Base-by-base conservation (phyloP, 169 alveolate species). In the Plasmodium gonderi region DNA sequence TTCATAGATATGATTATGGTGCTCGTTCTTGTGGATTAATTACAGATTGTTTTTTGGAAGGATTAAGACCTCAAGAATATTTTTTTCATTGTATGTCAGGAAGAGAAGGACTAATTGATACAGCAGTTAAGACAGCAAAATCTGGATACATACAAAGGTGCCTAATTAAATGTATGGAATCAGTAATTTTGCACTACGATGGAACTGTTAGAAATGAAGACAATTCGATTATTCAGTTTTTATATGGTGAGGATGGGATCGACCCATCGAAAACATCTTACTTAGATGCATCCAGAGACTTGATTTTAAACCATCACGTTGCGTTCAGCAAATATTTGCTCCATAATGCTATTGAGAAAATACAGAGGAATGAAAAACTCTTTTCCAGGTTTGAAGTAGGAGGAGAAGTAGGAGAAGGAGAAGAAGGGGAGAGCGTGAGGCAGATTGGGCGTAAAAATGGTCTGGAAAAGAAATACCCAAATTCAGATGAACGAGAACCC, bases 11-110 rank as follows among this genome's bases (percentile, higher is more conserved):
- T 79, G 99, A 98, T 79, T 98, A 99, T 40, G 99, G 99, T 51
- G 98, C 99, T 29, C 94, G 99, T 51, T 98, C 99, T 38, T 98
- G 99, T 67, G 99, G 99, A 0, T 97, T 96, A 91, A 97, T 99
- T 12, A 96, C 99, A 3, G 99, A 99, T 95, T 97, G 99, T 74
- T 99, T 98, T 94, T 96, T 98, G 38, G 98, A 99, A 17, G 99
- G 99, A 0, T 94, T 98, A 4, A 96, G 99, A 80, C 99, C 99
- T 5, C 98, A 98, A 94, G 99, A 99, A 95, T 99, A 97, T 97
- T 99, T 97, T 94, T 99, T 98, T 98, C 99, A 99, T 95, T 98
- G 99, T 89, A 99, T 99, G 99, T 99, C 99, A 12, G 99, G 99
- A 11, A 98, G 99, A 93, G 99, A 99, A 96, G 99, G 99, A 17